Conservation (phyloP, 495 filamentous ascomycete genomes). For the Haplographium delicatum region DNA sequence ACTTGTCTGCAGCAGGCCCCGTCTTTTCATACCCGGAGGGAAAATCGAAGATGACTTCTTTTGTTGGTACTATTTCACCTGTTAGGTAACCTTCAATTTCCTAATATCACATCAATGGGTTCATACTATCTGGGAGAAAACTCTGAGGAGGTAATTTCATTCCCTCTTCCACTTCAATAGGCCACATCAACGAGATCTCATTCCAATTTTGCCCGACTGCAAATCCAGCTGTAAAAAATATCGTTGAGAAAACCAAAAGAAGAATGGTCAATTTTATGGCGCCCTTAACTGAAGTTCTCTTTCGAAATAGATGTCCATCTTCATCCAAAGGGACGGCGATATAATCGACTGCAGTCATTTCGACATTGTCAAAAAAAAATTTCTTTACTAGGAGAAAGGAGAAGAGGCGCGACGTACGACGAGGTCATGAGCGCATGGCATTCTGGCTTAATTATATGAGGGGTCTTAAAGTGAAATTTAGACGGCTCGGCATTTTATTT, state of each 20-base stretch:
- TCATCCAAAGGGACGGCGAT: conserved; percentile 16
- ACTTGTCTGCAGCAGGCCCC: conserved; percentile 17
- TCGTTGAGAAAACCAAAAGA: background rate
- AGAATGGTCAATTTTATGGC: background rate
- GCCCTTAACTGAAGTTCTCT: background rate
- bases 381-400: background rate
- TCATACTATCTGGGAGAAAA: conserved; percentile 20
- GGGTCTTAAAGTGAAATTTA: background rate
- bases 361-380: background rate
- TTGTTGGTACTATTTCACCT: conserved; percentile 23
- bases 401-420: background rate
- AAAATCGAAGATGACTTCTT: conserved; percentile 22
- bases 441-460: background rate
- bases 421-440: no score
- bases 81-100: background rate
- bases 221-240: conserved; percentile 9
- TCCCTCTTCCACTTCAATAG: background rate
- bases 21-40: conserved; percentile 26
- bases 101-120: background rate
- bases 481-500: background rate
- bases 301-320: conserved; percentile 1
- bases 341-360: conserved; percentile 7
- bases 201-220: conserved; percentile 12
- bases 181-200: background rate
- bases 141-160: conserved; percentile 13